Conservation (phyloP, 345 rosid species). For the Melastoma malabathricum region DNA sequence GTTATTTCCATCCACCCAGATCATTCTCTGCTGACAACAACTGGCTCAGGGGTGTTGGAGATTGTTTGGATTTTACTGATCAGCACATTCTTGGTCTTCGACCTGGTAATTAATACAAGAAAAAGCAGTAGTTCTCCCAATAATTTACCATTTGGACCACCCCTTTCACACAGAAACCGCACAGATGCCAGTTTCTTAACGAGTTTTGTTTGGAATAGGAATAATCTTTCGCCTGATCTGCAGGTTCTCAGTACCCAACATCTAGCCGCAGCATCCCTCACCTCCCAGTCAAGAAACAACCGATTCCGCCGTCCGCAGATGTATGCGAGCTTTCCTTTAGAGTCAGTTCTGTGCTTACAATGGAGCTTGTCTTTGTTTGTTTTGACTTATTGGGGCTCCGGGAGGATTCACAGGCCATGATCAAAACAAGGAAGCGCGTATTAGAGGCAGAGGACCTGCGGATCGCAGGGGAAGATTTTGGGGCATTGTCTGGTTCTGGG, state of each 20-base stretch:
- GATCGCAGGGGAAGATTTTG: conserved; percentile 2
- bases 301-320: background rate
- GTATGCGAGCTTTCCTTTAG: background rate
- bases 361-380: no score
- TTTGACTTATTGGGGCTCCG: no score
- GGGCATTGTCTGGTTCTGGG: background rate
- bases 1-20: conserved; percentile 15
- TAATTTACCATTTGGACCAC: background rate
- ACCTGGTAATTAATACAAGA: conserved; percentile 20
- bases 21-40: conserved; percentile 7
- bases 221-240: background rate
- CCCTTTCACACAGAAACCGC: background rate
- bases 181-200: no score
- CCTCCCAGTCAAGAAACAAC: background rate
- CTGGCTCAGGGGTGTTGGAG: conserved; percentile 14
- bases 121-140: background rate
- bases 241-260: conserved; percentile 1
- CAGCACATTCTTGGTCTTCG: conserved; percentile 14
- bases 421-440: conserved; percentile 14
- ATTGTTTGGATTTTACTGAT: conserved; percentile 12
- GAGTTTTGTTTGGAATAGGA: background rate
- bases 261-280: background rate
- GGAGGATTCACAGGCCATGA: conserved; percentile 1
- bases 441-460: conserved; percentile 1
- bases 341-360: no score